phyloP scores from a whole-genome alignment of 129 eudicot genomes.

The Tagetes patula region DNA sequence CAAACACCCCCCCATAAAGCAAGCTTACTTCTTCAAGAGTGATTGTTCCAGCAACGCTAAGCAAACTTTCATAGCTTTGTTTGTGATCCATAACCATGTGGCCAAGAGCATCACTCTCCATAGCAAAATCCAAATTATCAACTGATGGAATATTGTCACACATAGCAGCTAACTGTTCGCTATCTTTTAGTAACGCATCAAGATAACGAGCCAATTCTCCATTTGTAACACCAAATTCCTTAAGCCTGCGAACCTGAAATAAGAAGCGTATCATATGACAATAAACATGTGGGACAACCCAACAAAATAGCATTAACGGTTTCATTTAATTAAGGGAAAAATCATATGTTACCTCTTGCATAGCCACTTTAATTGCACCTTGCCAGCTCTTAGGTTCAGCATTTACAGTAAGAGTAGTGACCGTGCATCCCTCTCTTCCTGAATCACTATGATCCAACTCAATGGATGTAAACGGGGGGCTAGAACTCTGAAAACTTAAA shows the following conservation, averaged over 20 bases:
- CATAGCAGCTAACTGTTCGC: slow-evolving; percentile 98
- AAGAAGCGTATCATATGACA: slow-evolving; percentile 2
- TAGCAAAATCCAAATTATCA: slow-evolving; percentile 85
- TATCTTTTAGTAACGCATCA: slow-evolving; percentile 87
- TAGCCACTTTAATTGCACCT: slow-evolving; percentile 90
- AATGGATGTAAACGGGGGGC: slow-evolving; percentile 92
- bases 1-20: no score
- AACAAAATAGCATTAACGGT: no score
- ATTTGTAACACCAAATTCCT: slow-evolving; percentile 94
- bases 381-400: slow-evolving; percentile 98
- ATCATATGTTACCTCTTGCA: slow-evolving; percentile 69
- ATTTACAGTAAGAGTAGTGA: slow-evolving; percentile 95
- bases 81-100: slow-evolving; percentile 94
- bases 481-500: slow-evolving; percentile 69
- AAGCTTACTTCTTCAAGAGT: slow-evolving; percentile 84
- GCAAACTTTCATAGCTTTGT: slow-evolving; percentile 89
- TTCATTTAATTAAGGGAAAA: neutral
- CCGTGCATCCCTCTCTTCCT: slow-evolving; percentile 98
- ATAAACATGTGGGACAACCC: neutral
- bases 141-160: slow-evolving; percentile 92
- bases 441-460: slow-evolving; percentile 99
- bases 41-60: slow-evolving; percentile 84
- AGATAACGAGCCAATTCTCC: slow-evolving; percentile 92
- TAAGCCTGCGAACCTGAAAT: slow-evolving; percentile 82
- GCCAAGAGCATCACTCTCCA: slow-evolving; percentile 99